Base-by-base conservation (phyloP, 768 basidiomycete genomes). In the Filobasidium wieringae region DNA sequence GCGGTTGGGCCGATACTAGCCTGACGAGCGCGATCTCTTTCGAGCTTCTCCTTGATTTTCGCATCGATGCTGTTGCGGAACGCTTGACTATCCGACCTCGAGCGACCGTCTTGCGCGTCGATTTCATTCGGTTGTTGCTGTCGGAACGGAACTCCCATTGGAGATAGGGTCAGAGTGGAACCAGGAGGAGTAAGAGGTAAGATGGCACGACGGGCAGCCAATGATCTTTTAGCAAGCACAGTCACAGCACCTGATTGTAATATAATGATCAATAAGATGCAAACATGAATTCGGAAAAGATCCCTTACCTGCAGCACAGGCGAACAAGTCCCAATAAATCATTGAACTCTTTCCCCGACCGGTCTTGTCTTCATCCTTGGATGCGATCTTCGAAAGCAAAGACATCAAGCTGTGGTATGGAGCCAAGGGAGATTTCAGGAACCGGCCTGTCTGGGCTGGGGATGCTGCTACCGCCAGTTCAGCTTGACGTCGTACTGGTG, bases 361-460 rank as follows among this genome's bases (percentile, higher is more conserved):
- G 65, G 19, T 49, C 34, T 33, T 53, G 52, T 11, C 64, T 62
- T 12, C 41, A 52, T 40, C 43, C 4, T 47, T 47, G 43, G 43
- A 12, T 6, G 43, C 43, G n/a, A 68, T 36, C 60, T 69, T 69
- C 49, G 66, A 66, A 61, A 71, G 40, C 15, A 67, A 60, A 12
- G 64, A 66, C 63, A 71, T 60, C 17, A 68, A 51, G 11, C 63
- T 63, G 34, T 64, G 60, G 55, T 63, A 71, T 0, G 69, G 68
- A 9, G 66, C 68, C 59, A 68, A 66, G 1, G 68, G 61, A 34
- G 62, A 62, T 45, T 71, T 71, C 57, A 71, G 62, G 55, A 69
- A 71, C 22, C 65, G 59, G 0, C 68, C 63, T 12, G 6, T 55
- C 34, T 12, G 58, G 56, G n/a, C 37, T 17, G 19, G 50, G 50